Base-by-base conservation (phyloP, 805 yeast species). In the Hanseniaspora thailandica region DNA sequence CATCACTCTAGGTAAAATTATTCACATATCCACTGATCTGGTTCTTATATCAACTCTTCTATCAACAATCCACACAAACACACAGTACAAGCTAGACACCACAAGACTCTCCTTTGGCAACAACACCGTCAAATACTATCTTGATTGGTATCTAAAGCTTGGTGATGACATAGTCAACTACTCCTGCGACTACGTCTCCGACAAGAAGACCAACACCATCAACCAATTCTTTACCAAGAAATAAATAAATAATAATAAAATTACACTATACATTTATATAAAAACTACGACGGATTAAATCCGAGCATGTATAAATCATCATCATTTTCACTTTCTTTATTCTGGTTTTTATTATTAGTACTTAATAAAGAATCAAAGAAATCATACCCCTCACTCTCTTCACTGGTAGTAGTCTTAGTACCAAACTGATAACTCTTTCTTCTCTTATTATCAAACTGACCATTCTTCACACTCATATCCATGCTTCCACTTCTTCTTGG, bases 151-250 rank as follows among this genome's bases (percentile, higher is more conserved):
- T 64, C 73, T 93, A 57, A 84, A 80, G 50, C 63, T 82, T 28
- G 98, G 98, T n/a, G 98, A 93, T 62, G 79, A 80, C 66, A 69
- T 84, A 2, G 80, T 82, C 58, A 96, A 88, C 62, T 76, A 78
- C 53, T 71, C 54, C 4, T 19, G 44, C 8, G 9, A 22, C 5
- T 50, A 50, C 25, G 17, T 43, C 3, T 36, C 45, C 8, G 31
- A 43, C 2, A 34, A 35, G 9, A 43, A 33, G 8, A 19, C 45
- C 10, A 35, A 19, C 10, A 25, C 45, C 8, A 26, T 50, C 12
- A 34, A 34, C 22, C 45, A 50, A 26, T 50, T 50, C 33, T 50
- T 50, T 36, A 35, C 17, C 30, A 43, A 41, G 17, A 41, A 48
- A 19, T 23, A 36, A 19, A 23, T 5, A 12, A 2, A 45, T 1